Base-by-base conservation (phyloP, 2,329 filamentous ascomycete genomes). In the Ustilaginoidea virens region DNA sequence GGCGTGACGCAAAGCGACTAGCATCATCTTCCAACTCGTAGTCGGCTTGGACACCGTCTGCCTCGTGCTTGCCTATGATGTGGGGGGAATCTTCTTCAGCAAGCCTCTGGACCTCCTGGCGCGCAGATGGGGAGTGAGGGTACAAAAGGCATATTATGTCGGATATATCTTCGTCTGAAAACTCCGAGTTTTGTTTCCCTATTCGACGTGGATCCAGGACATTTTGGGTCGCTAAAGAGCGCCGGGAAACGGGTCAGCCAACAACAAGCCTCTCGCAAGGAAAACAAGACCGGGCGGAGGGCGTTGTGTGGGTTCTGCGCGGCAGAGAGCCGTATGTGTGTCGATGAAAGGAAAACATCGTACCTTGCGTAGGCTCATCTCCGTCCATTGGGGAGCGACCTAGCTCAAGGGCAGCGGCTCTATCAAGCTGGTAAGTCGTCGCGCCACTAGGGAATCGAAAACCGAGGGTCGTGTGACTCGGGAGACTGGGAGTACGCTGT, bases 101-200 rank as follows among this genome's bases (percentile, higher is more conserved):
- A 18, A 72, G 56, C 4, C 55, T 51, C 35, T 53, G 48, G n/a
- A 87, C 73, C 41, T 86, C 80, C 37, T 63, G 60, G 37, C 77
- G 74, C 13, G 87, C 82, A 14, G 69, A 67, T 22, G 71, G 62
- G 3, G 83, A 81, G 39, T 71, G 72, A 8, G 87, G 86, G 41
- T 92, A 75, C 17, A 96, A 66, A 33, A 94, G 74, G 55, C 85
- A 92, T 39, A 93, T 71, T 41, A 94, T 82, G 53, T 94, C 86
- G 36, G 81, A 71, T 28, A 90, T 69, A 49, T 93, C 86, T 39
- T 80, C 69, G 40, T 86, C 77, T 30, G 69, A 77, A 36, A 94
- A 74, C 32, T 81, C 82, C 23, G 82, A 90, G 48, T 82, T 80
- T 52, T 82, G 79, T 48, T 77, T 66, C 32, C 83, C 83, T 36